Conservation (phyloP, 1,139 yeast genomes). For the Suhomyces maxii region DNA sequence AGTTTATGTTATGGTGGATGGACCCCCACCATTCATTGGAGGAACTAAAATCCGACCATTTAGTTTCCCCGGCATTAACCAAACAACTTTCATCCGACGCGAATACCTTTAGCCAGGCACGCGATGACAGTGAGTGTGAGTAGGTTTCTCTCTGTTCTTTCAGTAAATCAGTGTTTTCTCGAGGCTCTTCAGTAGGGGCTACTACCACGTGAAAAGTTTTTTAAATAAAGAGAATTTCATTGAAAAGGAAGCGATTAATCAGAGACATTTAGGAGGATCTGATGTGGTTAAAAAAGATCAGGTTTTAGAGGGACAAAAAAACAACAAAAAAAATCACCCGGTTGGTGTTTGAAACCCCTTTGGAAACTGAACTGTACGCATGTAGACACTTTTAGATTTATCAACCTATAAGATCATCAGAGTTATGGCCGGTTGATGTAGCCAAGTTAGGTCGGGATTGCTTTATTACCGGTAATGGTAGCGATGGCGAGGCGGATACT, state of each 20-base stretch:
- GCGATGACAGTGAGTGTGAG: background rate
- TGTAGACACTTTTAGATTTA: background rate
- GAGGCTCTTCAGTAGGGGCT: too few species aligned
- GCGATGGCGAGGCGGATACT: constrained; percentile 4
- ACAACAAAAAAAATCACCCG: background rate
- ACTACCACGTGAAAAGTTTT: too few species aligned
- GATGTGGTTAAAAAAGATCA: background rate
- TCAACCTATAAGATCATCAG: background rate
- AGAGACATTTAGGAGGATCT: too few species aligned
- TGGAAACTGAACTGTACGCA: too few species aligned
- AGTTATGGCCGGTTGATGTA: too few species aligned
- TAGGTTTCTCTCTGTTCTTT: too few species aligned
- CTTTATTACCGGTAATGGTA: too few species aligned
- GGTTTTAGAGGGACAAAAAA: background rate
- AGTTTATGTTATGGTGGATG: background rate
- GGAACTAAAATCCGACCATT: background rate
- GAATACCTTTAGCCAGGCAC: background rate
- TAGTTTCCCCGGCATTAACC: background rate
- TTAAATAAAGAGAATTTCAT: too few species aligned
- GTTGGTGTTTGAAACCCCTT: too few species aligned
- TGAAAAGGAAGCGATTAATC: too few species aligned
- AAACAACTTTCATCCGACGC: background rate
- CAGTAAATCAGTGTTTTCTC: too few species aligned
- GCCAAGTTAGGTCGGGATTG: too few species aligned
- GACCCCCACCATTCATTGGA: background rate